Evolutionary conservation across 1,139 yeast genomes (phyloP).

Genomic region (Geotrichum restrictum): DNA sequence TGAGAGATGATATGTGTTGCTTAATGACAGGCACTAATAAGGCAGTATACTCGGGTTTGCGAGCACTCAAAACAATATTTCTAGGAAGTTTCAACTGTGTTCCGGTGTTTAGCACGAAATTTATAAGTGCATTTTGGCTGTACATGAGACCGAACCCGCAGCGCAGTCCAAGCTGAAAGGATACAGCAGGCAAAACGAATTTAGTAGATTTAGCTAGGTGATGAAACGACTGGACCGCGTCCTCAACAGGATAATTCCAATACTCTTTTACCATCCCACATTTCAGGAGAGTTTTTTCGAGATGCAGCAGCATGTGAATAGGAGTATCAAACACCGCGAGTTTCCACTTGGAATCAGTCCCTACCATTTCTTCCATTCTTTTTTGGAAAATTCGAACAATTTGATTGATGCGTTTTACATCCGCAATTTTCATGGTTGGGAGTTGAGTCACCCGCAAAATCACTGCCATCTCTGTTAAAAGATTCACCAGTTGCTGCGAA

Average conservation of each 20-base stretch:
- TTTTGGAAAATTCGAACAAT: neutral
- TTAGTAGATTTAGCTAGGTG: too few relatives aligned
- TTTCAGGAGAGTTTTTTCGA: neutral
- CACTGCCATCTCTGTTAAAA: neutral
- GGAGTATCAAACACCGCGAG: neutral
- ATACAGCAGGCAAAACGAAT: too few relatives aligned
- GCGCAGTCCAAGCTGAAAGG: too few relatives aligned
- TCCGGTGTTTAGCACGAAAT: too few relatives aligned
- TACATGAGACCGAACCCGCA: too few relatives aligned
- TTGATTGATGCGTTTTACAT: neutral
- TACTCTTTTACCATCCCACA: neutral
- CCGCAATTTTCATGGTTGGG: neutral
- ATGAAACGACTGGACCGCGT: too few relatives aligned
- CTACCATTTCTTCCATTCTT: neutral
- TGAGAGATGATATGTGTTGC: too few relatives aligned
- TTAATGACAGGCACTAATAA: too few relatives aligned
- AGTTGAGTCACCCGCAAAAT: neutral
- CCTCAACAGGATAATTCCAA: neutral
- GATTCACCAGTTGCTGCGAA: neutral
- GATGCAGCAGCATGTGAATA: neutral
- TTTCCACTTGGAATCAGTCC: neutral
- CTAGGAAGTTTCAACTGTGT: too few relatives aligned
- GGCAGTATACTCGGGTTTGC: too few relatives aligned
- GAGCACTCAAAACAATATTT: too few relatives aligned
- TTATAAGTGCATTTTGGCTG: too few relatives aligned